Base-by-base conservation (phyloP, 2,329 filamentous ascomycete genomes). In the Fusarium poae region DNA sequence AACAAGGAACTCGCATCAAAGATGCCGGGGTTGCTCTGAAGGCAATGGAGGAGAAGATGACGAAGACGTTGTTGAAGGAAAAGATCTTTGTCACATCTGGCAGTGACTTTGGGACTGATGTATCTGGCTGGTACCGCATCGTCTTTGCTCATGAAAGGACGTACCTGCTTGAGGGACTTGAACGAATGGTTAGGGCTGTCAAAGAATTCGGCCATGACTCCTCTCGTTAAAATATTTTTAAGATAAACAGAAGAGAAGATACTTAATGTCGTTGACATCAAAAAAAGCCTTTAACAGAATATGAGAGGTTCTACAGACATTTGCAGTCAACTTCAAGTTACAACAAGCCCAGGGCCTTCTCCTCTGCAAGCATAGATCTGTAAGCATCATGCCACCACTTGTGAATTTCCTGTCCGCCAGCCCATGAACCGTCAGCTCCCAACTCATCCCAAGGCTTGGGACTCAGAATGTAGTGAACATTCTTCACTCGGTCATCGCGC, bases 351-450 rank as follows among this genome's bases (percentile, higher is more conserved):
- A 61, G 2, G 4, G 37, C 9, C 11, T 34, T 60, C 25, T 57
- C 60, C 1, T 62, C 60, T 1, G 21, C 30, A 0, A 30, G 42
- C 57, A 63, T 63, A 0, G 57, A 46, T 2, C 8, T 62, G 3
- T 57, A 57, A 4, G 64, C 58, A 2, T 64, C 52, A 20, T 54
- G 21, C 64, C 64, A 67, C 64, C 64, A 67, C 12, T 68, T 51
- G 5, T 67, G 64, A 15, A 34, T 43, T 7, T 62, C 57, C 1
- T 59, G 43, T 1, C 12, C 15, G 0, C 64, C 43, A 9, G 3
- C 35, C 64, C 64, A 67, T 1, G n/a, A 23, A 1, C 57, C 64
- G 12, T 68, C 16, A 6, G 12, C 0, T 1, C 7, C 34, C 0
- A 67, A 2, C n/a, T 67, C 64, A 9, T 58, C 30, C 64, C 64